A percentile compares a stretch with the other conserved stretches of the same genome.
Evolutionary conservation across 176 grass and related monocot genomes (phyloP).

Genomic region (Lolium rigidum): DNA sequence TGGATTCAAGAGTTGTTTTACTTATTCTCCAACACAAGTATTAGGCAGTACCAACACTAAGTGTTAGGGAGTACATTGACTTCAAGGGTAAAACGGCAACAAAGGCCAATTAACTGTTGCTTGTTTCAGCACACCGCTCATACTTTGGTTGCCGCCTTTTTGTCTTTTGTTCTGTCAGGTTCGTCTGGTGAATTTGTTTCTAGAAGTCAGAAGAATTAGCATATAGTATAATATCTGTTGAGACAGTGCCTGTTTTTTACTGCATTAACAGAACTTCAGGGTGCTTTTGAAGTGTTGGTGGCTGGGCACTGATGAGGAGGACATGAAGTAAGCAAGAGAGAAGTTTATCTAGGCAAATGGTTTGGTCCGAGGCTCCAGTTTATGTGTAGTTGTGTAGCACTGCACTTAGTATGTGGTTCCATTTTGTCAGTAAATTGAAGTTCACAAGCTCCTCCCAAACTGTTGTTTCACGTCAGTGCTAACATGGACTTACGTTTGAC

Average conservation of each 20-base stretch:
- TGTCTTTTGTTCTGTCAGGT: background rate
- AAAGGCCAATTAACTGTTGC: background rate
- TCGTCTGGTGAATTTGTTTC: background rate
- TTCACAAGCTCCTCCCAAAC: background rate
- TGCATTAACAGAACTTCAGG: background rate
- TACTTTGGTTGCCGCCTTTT: background rate
- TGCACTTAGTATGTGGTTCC: background rate
- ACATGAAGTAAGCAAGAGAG: background rate
- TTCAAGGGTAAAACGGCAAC: background rate
- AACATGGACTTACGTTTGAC: too few species aligned
- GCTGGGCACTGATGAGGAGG: background rate
- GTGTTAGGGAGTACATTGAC: background rate
- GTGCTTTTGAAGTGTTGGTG: conserved; percentile 11
- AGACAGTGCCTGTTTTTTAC: background rate
- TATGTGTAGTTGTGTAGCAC: background rate
- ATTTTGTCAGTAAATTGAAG: background rate
- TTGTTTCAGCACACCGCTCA: background rate
- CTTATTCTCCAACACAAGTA: background rate
- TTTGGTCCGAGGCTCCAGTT: background rate
- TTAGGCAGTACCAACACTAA: background rate
- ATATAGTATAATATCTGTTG: background rate
- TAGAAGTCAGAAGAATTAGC: too few species aligned
- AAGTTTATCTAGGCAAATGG: background rate
- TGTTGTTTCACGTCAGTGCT: background rate
- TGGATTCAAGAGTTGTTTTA: background rate